phyloP scores from a whole-genome alignment of 2,329 filamentous ascomycete genomes.

The Ceratocystis cubensis region DNA sequence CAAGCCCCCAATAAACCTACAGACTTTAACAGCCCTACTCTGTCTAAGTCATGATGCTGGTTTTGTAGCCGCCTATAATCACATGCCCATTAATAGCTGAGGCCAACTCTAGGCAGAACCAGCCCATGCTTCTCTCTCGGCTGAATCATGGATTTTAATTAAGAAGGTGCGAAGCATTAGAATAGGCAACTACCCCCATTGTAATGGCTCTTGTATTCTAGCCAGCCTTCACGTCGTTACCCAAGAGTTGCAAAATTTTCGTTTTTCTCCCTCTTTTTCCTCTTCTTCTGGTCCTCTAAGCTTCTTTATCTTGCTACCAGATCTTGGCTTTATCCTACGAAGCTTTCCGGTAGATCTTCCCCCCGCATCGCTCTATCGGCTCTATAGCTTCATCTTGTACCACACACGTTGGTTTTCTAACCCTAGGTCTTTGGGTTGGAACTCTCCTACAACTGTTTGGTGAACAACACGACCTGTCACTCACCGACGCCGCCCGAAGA shows the following conservation, averaged over 20 bases:
- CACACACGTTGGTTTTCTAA: conserved; percentile 2
- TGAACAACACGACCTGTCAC: background rate
- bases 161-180: background rate
- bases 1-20: too few relatives aligned
- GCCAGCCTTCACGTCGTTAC: background rate
- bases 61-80: background rate
- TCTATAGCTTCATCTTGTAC: conserved; percentile 10
- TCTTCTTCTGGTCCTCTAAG: background rate
- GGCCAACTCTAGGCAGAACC: background rate
- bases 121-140: background rate
- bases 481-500: background rate
- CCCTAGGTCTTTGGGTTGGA: conserved; percentile 7
- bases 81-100: background rate
- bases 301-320: background rate
- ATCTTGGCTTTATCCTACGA: conserved; percentile 1
- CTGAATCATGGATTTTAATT: background rate
- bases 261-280: background rate
- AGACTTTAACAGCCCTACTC: background rate
- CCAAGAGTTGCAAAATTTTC: background rate
- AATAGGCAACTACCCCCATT: background rate
- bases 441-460: background rate
- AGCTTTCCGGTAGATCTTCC: background rate
- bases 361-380: background rate
- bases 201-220: background rate
- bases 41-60: background rate